These are phyloP conservation scores for Nakazawaea pomicola DNA, from an alignment of 805 yeast genomes.

Conservation along the genomic window DNA sequence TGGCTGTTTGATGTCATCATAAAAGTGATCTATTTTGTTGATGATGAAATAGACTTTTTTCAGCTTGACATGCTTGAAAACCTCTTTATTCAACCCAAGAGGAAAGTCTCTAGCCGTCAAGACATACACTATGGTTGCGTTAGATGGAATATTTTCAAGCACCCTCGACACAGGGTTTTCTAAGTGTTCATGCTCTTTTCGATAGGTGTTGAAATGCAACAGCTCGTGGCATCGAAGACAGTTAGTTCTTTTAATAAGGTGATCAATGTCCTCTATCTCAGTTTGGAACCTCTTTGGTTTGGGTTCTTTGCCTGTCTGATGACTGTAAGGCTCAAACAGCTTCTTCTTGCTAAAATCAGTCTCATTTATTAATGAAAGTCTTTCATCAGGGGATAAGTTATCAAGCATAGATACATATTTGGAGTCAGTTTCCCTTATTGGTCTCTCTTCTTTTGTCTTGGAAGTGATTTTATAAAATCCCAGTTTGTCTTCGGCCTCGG, in stretches of 20 bases:
- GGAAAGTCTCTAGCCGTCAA: slow-evolving; percentile 74
- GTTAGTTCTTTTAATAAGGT: slow-evolving; percentile 20
- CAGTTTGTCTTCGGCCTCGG: slow-evolving; percentile 24
- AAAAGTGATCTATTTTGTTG: slow-evolving; percentile 35
- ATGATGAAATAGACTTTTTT: slow-evolving; percentile 34
- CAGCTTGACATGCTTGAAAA: slow-evolving; percentile 28
- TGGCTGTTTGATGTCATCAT: slow-evolving; percentile 18
- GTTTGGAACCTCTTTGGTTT: slow-evolving; percentile 6
- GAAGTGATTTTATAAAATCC: slow-evolving; percentile 36
- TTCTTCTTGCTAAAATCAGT: slow-evolving; percentile 5
- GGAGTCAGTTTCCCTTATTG: slow-evolving; percentile 5
- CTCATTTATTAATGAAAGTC: slow-evolving; percentile 21
- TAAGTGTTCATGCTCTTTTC: slow-evolving; percentile 28
- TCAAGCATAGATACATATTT: slow-evolving; percentile 13
- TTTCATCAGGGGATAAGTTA: slow-evolving; percentile 25
- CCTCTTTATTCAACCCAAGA: slow-evolving; percentile 37
- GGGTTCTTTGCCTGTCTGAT: slow-evolving; percentile 7
- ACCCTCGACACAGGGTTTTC: slow-evolving; percentile 26
- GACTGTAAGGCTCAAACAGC: slow-evolving; percentile 5
- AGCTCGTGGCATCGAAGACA: slow-evolving; percentile 59
- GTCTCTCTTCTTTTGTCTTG: neutral
- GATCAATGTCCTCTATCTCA: slow-evolving; percentile 2
- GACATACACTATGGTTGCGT: slow-evolving; percentile 51
- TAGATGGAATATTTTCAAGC: slow-evolving; percentile 33
- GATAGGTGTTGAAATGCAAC: slow-evolving; percentile 35